A percentile compares a stretch with the other conserved stretches of the same genome.
phyloP scores from a whole-genome alignment of 495 filamentous ascomycete species.

The Trichoderma gamsii region DNA sequence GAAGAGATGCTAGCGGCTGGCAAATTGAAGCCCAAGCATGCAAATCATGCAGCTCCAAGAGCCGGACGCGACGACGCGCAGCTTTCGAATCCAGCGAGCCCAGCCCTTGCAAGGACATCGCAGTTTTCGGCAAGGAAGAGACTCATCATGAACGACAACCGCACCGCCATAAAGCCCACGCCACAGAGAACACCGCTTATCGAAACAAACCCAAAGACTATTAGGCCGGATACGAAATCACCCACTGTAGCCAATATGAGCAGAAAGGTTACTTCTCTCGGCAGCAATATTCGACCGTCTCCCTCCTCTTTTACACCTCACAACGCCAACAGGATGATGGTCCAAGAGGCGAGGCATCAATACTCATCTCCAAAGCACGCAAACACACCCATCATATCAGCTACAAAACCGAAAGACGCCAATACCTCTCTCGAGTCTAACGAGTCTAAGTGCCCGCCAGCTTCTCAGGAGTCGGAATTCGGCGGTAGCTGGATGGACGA shows the following conservation, averaged over 20 bases:
- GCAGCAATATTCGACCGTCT: neutral
- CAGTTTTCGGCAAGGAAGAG: neutral
- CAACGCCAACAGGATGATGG: neutral
- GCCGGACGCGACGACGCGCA: neutral
- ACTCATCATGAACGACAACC: neutral
- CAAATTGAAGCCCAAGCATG: too few relatives aligned
- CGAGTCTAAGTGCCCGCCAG: neutral
- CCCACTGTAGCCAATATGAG: neutral
- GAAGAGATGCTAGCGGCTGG: neutral
- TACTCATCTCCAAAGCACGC: neutral
- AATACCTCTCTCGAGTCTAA: neutral
- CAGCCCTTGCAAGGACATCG: neutral
- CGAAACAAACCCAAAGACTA: neutral
- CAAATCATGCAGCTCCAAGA: neutral
- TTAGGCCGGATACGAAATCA: neutral
- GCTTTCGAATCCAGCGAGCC: neutral
- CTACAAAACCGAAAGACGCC: constrained; percentile 12
- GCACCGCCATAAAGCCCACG: neutral
- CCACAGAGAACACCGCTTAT: neutral
- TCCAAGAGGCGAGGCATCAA: neutral
- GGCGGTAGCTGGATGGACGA: constrained; percentile 34
- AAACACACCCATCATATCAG: neutral
- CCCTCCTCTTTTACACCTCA: neutral
- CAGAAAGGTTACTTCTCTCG: neutral
- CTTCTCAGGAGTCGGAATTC: constrained; percentile 40